These are phyloP conservation scores for Metarhizium robertsii DNA, from an alignment of 2,329 filamentous ascomycete genomes.

Conservation along the genomic window DNA sequence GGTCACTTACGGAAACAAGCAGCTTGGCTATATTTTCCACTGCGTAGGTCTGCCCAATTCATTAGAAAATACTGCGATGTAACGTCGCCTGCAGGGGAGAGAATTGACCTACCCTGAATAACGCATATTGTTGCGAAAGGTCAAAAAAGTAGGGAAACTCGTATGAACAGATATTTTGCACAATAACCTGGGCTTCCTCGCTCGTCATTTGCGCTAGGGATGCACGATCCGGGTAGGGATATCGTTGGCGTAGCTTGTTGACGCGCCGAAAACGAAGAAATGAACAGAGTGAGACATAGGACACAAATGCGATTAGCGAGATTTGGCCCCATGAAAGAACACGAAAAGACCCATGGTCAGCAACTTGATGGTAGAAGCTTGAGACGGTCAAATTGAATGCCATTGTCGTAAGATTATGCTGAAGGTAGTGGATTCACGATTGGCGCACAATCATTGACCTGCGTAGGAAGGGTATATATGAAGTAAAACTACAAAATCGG, in stretches of 20 bases:
- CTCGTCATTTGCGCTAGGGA: conserved; percentile 32
- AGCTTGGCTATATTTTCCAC: conserved; percentile 27
- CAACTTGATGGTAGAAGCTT: background rate
- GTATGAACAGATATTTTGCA: conserved; percentile 20
- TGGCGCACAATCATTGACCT: too few species aligned
- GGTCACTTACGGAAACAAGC: conserved; percentile 24
- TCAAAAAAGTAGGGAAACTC: conserved; percentile 31
- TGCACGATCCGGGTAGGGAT: conserved; percentile 23
- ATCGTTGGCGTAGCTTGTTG: conserved; percentile 17
- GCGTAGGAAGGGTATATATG: too few species aligned
- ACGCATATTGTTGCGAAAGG: conserved; percentile 26
- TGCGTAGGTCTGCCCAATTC: conserved; percentile 26
- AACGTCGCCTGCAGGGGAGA: background rate
- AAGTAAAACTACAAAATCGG: too few species aligned
- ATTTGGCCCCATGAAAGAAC: background rate
- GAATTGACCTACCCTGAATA: conserved; percentile 25
- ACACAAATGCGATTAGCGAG: conserved; percentile 11
- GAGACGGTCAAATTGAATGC: background rate
- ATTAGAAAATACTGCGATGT: too few species aligned
- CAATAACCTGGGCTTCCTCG: conserved; percentile 34
- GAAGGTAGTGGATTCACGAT: background rate
- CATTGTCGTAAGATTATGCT: background rate
- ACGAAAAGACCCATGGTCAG: background rate
- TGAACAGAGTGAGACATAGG: conserved; percentile 26
- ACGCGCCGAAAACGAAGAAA: conserved; percentile 26